phyloP scores from a whole-genome alignment of 768 basidiomycete genomes.

The Boletus tylopilopsis region DNA sequence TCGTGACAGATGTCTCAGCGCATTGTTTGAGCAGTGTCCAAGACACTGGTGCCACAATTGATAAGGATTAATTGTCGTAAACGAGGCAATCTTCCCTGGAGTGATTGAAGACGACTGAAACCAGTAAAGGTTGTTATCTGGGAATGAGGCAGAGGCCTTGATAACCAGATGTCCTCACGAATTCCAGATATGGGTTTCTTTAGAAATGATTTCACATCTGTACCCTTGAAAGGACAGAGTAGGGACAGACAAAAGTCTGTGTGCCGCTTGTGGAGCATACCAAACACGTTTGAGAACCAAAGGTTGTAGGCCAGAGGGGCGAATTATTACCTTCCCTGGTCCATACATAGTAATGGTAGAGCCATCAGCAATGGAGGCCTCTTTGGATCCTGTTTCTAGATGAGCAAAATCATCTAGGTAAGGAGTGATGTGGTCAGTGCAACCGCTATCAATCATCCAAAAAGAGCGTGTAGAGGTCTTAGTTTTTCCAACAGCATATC shows the following conservation, averaged over 20 bases:
- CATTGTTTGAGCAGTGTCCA: background rate
- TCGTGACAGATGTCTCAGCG: rapidly evolving
- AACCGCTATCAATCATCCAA: background rate
- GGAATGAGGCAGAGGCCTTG: background rate
- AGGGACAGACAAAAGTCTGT: background rate
- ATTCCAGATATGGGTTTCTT: background rate
- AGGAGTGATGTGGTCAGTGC: background rate
- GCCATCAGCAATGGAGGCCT: background rate
- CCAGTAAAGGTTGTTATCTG: background rate
- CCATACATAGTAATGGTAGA: background rate
- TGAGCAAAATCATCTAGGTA: background rate
- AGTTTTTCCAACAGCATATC: no score
- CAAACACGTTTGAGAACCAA: background rate
- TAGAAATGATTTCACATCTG: background rate
- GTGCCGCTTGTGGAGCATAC: background rate
- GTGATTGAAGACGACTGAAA: background rate
- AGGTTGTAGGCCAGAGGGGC: background rate
- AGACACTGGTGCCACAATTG: background rate
- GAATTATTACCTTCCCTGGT: background rate
- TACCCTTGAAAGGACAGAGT: background rate
- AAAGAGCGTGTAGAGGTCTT: no score
- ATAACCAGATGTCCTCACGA: background rate
- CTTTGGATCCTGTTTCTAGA: background rate
- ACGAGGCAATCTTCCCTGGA: no score
- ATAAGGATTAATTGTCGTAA: background rate